phyloP scores from a whole-genome alignment of 2,329 filamentous ascomycete genomes.

The Aureobasidium sp. region DNA sequence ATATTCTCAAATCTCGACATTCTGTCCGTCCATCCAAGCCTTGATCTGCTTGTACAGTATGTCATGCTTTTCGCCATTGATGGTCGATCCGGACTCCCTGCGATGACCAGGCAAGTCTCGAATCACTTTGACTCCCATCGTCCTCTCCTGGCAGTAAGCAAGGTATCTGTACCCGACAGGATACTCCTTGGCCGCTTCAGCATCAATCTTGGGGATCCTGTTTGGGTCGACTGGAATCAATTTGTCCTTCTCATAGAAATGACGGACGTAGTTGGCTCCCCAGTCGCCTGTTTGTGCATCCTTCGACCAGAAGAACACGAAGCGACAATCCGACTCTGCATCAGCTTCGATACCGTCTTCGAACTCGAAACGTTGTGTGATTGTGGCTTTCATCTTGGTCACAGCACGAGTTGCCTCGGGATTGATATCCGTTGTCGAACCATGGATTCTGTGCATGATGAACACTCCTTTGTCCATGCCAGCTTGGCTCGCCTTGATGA shows the following conservation, averaged over 20 bases:
- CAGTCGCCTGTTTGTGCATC: slow-evolving; percentile 28
- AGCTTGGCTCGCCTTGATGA: slow-evolving; percentile 34
- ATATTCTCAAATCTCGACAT: slow-evolving; percentile 12
- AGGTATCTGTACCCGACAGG: slow-evolving; percentile 42
- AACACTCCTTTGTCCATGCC: slow-evolving; percentile 40
- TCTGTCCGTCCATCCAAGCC: slow-evolving; percentile 39
- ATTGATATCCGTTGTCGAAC: slow-evolving; percentile 39
- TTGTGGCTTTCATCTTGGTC: slow-evolving; percentile 46
- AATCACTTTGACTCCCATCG: slow-evolving; percentile 40
- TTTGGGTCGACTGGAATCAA: slow-evolving; percentile 40
- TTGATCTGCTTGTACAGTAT: slow-evolving; percentile 39
- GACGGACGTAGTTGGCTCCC: slow-evolving; percentile 40
- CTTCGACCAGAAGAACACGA: slow-evolving; percentile 23
- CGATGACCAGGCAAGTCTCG: slow-evolving; percentile 42
- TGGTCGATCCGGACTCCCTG: slow-evolving; percentile 29
- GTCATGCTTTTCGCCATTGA: slow-evolving; percentile 40
- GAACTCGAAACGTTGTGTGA: slow-evolving; percentile 43
- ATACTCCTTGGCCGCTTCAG: slow-evolving; percentile 34
- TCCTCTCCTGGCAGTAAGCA: slow-evolving; percentile 40
- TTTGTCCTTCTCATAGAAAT: slow-evolving; percentile 51
- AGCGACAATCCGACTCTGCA: slow-evolving; percentile 40
- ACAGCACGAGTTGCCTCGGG: slow-evolving; percentile 35
- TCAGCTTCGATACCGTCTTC: slow-evolving; percentile 37
- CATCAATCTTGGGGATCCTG: slow-evolving; percentile 36
- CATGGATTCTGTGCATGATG: slow-evolving; percentile 41